A percentile compares a stretch with the other conserved stretches of the same genome.
These are phyloP conservation scores for Xylaria multiplex DNA, from an alignment of 2,329 filamentous ascomycete species.

Conservation along the genomic window DNA sequence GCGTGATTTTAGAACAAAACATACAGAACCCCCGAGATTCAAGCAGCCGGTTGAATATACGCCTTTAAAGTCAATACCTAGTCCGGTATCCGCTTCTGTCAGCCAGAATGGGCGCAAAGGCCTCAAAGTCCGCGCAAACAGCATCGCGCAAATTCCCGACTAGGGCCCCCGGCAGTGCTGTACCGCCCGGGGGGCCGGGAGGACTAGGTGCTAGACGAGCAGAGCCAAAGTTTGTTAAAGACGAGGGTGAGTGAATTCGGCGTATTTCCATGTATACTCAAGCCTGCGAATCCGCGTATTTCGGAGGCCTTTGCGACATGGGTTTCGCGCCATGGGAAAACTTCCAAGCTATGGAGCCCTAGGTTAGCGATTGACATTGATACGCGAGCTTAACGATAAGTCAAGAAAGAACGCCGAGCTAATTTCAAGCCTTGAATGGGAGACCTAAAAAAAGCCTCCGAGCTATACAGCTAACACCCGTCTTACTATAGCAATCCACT, in stretches of 20 bases:
- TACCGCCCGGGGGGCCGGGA: conserved; percentile 35
- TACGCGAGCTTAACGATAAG: not conserved
- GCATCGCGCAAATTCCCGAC: conserved; percentile 58
- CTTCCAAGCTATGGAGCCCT: not conserved
- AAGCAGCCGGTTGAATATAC: too few relatives aligned
- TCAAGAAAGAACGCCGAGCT: not conserved
- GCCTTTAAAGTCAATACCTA: not conserved
- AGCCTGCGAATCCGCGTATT: not conserved
- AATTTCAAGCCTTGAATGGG: not conserved
- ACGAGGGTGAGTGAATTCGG: conserved; percentile 46
- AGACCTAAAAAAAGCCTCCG: not conserved
- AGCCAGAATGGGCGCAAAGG: conserved; percentile 56
- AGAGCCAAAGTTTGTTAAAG: conserved; percentile 43
- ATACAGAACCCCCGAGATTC: too few relatives aligned
- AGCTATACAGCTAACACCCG: conserved; percentile 18
- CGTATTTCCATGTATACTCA: conserved; percentile 7
- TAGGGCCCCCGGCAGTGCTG: conserved; percentile 49
- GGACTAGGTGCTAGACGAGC: conserved; percentile 25
- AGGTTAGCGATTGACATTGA: not conserved
- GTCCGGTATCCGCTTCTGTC: not conserved
- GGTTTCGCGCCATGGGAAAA: not conserved
- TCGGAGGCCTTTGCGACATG: not conserved
- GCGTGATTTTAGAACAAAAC: too few relatives aligned
- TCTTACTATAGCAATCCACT: conserved; percentile 51
- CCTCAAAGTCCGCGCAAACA: conserved; percentile 57